A percentile compares a stretch with the other conserved stretches of the same genome.
Evolutionary conservation across 163 green algal species (phyloP).

Genomic region (Prototheca cutis): DNA sequence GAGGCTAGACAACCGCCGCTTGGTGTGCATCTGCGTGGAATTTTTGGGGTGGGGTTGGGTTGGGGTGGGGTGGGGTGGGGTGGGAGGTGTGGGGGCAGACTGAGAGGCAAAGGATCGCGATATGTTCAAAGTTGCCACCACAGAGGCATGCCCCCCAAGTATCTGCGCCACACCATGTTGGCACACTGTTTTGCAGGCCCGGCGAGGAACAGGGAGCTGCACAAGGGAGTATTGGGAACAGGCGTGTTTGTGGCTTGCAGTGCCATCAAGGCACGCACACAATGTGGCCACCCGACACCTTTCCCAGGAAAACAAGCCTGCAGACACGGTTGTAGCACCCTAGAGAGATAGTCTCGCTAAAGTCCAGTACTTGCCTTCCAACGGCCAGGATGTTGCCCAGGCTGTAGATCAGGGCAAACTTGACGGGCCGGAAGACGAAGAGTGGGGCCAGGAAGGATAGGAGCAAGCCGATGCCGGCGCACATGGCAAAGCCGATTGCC

Average conservation of each 20-base stretch:
- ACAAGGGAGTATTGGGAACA: neutral
- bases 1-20: neutral
- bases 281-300: too few relatives aligned
- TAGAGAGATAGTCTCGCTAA: too few relatives aligned
- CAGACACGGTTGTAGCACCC: too few relatives aligned
- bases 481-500: neutral
- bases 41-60: too few relatives aligned
- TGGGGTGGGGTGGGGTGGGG: too few relatives aligned
- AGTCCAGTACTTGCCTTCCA: neutral
- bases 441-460: neutral
- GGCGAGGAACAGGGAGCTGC: slow-evolving; percentile 1
- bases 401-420: slow-evolving; percentile 1
- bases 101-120: too few relatives aligned
- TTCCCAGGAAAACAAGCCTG: neutral
- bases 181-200: neutral
- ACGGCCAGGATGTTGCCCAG: slow-evolving; percentile 1
- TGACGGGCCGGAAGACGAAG: neutral
- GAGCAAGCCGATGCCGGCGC: neutral
- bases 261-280: neutral
- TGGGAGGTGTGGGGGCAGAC: too few relatives aligned
- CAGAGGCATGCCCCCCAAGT: too few relatives aligned
- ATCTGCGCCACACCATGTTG: slow-evolving; percentile 1
- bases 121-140: too few relatives aligned
- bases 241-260: neutral
- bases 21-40: neutral